These are phyloP conservation scores for Excoecaria cochinchinensis DNA, from an alignment of 345 rosid genomes.

Conservation along the genomic window DNA sequence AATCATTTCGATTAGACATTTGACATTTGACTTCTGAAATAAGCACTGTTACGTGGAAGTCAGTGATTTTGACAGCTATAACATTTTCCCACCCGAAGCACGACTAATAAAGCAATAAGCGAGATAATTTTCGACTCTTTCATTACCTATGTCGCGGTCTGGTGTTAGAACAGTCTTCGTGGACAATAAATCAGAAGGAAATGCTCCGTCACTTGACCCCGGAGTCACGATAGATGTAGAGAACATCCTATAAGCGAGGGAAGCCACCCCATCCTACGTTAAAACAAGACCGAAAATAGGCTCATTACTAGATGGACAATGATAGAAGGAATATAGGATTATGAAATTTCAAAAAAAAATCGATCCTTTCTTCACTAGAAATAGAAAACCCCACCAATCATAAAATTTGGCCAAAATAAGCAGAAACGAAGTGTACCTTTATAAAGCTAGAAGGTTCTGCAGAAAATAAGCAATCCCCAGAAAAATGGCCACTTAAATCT, in stretches of 20 bases:
- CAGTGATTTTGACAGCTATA: constrained; percentile 1
- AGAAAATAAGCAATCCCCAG: constrained; percentile 19
- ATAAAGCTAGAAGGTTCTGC: constrained; percentile 19
- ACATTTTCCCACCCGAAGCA: neutral
- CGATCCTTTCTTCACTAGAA: neutral
- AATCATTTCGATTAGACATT: neutral
- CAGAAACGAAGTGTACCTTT: constrained; percentile 21
- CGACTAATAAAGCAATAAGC: neutral
- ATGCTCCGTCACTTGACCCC: constrained; percentile 45
- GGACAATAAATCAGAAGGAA: constrained; percentile 65
- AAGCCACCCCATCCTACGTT: constrained; percentile 45
- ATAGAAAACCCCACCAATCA: neutral
- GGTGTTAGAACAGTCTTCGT: constrained; percentile 43
- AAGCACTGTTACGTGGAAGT: neutral
- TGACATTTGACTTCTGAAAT: neutral
- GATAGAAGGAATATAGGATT: neutral
- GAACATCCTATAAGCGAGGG: constrained; percentile 42
- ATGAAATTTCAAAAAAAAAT: neutral
- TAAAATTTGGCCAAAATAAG: neutral
- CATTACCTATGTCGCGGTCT: constrained; percentile 58
- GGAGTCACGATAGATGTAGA: constrained; percentile 58
- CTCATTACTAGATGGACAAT: neutral
- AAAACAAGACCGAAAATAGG: constrained; percentile 4
- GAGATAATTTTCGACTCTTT: neutral
- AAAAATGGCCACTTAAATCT: constrained; percentile 13